phyloP scores from a whole-genome alignment of 1,284 basidiomycete species.

The Leccinum laetum region DNA sequence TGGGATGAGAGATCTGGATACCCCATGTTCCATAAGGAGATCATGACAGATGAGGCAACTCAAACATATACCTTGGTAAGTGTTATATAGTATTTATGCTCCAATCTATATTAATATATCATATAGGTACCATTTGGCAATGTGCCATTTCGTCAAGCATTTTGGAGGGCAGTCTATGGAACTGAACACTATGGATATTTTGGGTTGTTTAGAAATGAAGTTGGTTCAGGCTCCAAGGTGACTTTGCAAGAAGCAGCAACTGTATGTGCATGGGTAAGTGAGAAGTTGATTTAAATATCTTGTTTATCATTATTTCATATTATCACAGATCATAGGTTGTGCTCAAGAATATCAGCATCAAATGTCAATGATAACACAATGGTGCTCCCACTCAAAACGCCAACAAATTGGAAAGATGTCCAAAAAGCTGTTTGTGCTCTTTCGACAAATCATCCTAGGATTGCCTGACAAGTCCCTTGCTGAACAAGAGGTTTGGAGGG shows the following conservation, averaged over 20 bases:
- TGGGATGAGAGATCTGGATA: background rate
- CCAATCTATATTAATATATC: background rate
- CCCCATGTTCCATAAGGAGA: background rate
- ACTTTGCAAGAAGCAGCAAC: background rate
- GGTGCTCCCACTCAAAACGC: background rate
- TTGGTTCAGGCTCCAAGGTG: background rate
- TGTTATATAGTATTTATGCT: background rate
- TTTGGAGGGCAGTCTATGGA: background rate
- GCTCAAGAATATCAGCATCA: background rate
- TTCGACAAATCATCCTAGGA: background rate
- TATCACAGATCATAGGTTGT: background rate
- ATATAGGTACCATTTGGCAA: background rate
- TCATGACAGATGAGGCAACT: background rate
- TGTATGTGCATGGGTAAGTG: background rate
- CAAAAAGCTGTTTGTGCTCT: background rate
- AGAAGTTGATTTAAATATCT: background rate
- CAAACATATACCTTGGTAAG: background rate
- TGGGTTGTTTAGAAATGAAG: background rate
- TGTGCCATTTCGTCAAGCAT: background rate
- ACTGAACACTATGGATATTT: background rate
- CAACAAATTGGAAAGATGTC: background rate
- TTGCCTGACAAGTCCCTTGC: background rate
- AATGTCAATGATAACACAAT: background rate
- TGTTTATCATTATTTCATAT: background rate
- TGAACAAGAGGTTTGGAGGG: background rate